phyloP scores from a whole-genome alignment of 2,329 filamentous ascomycete genomes.

The Fusarium veterinarium region DNA sequence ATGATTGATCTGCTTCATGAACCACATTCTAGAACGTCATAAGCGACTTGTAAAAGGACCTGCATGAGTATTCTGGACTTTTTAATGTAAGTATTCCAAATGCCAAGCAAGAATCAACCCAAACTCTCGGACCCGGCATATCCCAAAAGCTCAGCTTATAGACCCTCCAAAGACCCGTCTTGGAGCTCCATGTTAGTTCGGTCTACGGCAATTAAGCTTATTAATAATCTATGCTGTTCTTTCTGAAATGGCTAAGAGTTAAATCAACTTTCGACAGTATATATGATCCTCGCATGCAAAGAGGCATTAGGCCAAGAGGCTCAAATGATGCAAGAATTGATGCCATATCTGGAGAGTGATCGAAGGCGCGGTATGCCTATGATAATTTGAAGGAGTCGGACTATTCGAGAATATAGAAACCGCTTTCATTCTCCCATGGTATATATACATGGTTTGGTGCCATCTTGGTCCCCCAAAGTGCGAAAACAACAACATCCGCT shows the following conservation, averaged over 20 bases:
- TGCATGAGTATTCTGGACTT: neutral
- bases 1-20: neutral
- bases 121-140: neutral
- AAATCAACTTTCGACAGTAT: neutral
- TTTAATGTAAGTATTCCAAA: constrained; percentile 4
- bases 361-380: neutral
- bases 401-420: constrained; percentile 1
- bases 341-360: neutral
- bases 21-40: constrained; percentile 17
- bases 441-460: neutral
- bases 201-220: neutral
- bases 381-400: neutral
- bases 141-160: neutral
- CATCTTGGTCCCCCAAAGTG: neutral
- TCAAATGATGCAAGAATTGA: neutral
- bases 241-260: neutral
- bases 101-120: neutral
- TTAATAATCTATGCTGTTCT: neutral
- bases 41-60: neutral
- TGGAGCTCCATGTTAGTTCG: neutral
- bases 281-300: neutral
- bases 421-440: constrained; percentile 1
- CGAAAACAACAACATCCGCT: neutral
- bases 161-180: neutral
- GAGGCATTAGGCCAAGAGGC: neutral